phyloP scores from a whole-genome alignment of 331 rosid genomes.

The Stylosanthes scabra region DNA sequence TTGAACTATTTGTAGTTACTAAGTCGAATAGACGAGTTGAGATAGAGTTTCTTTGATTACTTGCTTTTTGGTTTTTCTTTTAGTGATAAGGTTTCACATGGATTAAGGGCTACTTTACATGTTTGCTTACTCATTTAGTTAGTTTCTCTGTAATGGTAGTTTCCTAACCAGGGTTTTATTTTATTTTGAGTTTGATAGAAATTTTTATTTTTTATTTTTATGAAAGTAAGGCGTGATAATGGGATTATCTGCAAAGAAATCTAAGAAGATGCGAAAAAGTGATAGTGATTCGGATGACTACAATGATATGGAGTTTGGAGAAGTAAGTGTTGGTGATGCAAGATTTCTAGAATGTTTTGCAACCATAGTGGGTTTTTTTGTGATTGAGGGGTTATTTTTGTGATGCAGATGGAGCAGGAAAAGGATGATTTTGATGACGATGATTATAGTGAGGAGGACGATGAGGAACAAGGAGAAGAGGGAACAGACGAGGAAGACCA shows the following conservation, averaged over 20 bases:
- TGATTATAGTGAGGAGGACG: not conserved
- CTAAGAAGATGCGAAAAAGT: conserved; percentile 44
- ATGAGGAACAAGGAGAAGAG: conserved; percentile 10
- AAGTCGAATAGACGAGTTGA: too few relatives aligned
- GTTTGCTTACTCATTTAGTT: conserved; percentile 15
- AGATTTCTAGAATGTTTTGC: not conserved
- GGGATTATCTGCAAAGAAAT: conserved; percentile 60
- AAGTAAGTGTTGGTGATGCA: conserved; percentile 48
- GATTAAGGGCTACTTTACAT: not conserved
- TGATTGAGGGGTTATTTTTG: conserved; percentile 33
- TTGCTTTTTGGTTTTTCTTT: conserved; percentile 4
- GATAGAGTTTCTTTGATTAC: not conserved
- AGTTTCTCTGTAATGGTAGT: not conserved
- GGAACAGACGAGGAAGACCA: conserved; percentile 44
- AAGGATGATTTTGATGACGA: conserved; percentile 42
- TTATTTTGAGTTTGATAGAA: not conserved
- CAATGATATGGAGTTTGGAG: conserved; percentile 43
- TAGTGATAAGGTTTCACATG: not conserved
- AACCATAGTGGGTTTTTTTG: conserved; percentile 13
- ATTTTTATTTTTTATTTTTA: not conserved
- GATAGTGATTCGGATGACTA: conserved; percentile 60
- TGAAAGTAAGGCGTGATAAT: conserved; percentile 41
- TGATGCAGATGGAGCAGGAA: conserved; percentile 56
- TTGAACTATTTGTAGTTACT: not conserved
- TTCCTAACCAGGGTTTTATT: not conserved